phyloP scores from a whole-genome alignment of 2,329 filamentous ascomycete species.

The Penicillium concentricum region DNA sequence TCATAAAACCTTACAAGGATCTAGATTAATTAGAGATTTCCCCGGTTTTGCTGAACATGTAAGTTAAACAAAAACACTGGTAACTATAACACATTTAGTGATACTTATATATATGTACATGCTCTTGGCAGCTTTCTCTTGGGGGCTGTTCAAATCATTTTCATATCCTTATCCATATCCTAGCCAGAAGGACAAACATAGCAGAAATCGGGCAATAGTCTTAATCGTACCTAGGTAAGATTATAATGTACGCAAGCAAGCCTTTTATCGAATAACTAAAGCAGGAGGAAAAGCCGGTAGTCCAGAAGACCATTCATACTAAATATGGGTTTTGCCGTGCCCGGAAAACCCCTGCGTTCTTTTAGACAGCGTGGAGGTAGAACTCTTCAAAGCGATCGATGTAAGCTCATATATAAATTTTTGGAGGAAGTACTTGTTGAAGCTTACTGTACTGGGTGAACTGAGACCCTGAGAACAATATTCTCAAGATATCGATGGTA shows the following conservation, averaged over 20 bases:
- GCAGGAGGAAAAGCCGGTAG: too few species aligned
- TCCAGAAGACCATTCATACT: not conserved
- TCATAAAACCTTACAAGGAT: not conserved
- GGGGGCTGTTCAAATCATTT: not conserved
- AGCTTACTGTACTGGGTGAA: not conserved
- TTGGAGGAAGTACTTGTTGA: not conserved
- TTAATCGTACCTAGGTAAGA: too few species aligned
- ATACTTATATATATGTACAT: not conserved
- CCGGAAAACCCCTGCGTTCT: not conserved
- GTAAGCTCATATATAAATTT: not conserved
- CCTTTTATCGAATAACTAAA: too few species aligned
- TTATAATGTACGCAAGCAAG: too few species aligned
- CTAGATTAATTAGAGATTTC: not conserved
- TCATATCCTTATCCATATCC: not conserved
- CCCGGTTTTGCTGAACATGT: not conserved
- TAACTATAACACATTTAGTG: not conserved
- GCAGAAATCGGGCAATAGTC: not conserved
- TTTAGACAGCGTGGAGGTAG: not conserved
- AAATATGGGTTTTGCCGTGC: not conserved
- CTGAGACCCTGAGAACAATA: not conserved
- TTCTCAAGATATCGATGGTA: not conserved
- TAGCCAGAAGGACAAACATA: not conserved
- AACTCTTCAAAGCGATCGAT: not conserved
- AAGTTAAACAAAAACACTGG: not conserved
- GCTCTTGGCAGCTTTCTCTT: not conserved